Conservation (phyloP, 2,329 filamentous ascomycete species). For the Sporothrix sp. region DNA sequence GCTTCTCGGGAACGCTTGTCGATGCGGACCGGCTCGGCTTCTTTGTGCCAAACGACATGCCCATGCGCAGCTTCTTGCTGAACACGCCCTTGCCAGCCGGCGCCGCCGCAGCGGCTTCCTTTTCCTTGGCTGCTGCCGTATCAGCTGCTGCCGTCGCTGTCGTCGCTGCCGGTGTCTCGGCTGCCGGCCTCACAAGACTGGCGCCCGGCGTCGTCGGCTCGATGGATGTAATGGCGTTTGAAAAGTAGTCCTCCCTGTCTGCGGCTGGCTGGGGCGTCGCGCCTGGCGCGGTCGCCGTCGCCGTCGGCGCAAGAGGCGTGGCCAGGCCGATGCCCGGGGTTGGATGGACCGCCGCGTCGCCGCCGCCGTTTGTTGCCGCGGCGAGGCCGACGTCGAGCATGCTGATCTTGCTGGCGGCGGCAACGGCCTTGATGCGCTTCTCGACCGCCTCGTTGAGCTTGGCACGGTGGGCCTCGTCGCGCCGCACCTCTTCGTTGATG, state of each 20-base stretch:
- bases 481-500: conserved; percentile 79
- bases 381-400: conserved; percentile 2
- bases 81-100: conserved; percentile 52
- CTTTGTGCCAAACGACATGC: conserved; percentile 68
- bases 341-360: background rate
- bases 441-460: conserved; percentile 55
- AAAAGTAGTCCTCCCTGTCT: conserved; percentile 68
- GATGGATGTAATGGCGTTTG: conserved; percentile 44
- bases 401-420: conserved; percentile 33
- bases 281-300: conserved; percentile 26
- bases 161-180: conserved; percentile 36
- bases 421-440: conserved; percentile 45
- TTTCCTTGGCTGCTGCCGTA: background rate
- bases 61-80: conserved; percentile 75
- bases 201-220: conserved; percentile 36
- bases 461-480: conserved; percentile 65
- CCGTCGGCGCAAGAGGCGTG: conserved; percentile 43
- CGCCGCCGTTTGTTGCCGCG: background rate
- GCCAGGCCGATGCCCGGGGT: conserved; percentile 55
- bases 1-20: conserved; percentile 59
- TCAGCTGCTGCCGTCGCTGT: background rate
- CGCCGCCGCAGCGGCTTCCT: conserved; percentile 25
- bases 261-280: conserved; percentile 37
- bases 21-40: conserved; percentile 66
- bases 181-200: conserved; percentile 25